A percentile compares a stretch with the other conserved stretches of the same genome.
Evolutionary conservation across 352 stramenopile species (phyloP).

Genomic region (Phytophthora boehmeriae): DNA sequence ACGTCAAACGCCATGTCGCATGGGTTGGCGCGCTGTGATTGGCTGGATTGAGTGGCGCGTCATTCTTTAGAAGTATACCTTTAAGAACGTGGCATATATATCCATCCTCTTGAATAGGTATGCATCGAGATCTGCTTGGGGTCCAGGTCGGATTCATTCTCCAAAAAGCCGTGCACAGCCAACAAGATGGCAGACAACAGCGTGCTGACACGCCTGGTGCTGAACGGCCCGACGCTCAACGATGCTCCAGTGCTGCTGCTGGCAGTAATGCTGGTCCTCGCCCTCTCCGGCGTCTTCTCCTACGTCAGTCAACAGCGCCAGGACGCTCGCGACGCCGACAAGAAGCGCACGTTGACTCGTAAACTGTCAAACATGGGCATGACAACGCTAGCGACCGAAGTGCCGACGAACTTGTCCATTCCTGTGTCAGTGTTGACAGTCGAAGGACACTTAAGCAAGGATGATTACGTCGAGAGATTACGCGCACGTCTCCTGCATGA

Average conservation of each 20-base stretch:
- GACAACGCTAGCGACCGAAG: constrained; percentile 75
- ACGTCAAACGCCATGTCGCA: not conserved
- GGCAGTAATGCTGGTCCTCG: constrained; percentile 40
- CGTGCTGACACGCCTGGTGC: constrained; percentile 29
- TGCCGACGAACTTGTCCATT: constrained; percentile 79
- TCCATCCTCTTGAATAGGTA: too few species aligned
- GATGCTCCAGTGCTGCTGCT: constrained; percentile 35
- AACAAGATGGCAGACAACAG: constrained; percentile 31
- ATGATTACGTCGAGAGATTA: constrained; percentile 56
- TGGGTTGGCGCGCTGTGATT: not conserved
- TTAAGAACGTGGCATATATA: too few species aligned
- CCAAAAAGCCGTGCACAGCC: constrained; percentile 16
- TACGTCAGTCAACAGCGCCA: constrained; percentile 33
- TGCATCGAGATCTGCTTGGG: constrained; percentile 1
- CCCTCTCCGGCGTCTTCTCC: constrained; percentile 38
- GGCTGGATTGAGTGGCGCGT: constrained; percentile 5
- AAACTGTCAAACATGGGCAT: constrained; percentile 78
- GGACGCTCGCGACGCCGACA: constrained; percentile 5
- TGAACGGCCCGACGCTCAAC: constrained; percentile 24
- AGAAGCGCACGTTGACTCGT: constrained; percentile 42
- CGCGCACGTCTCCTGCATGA: constrained; percentile 58
- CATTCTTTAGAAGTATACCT: too few species aligned
- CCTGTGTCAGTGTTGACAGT: constrained; percentile 70
- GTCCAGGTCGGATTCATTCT: constrained; percentile 15
- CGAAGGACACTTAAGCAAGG: constrained; percentile 45